These are phyloP conservation scores for Globisporangium recalcitrans DNA, from an alignment of 352 stramenopile genomes.

Conservation along the genomic window DNA sequence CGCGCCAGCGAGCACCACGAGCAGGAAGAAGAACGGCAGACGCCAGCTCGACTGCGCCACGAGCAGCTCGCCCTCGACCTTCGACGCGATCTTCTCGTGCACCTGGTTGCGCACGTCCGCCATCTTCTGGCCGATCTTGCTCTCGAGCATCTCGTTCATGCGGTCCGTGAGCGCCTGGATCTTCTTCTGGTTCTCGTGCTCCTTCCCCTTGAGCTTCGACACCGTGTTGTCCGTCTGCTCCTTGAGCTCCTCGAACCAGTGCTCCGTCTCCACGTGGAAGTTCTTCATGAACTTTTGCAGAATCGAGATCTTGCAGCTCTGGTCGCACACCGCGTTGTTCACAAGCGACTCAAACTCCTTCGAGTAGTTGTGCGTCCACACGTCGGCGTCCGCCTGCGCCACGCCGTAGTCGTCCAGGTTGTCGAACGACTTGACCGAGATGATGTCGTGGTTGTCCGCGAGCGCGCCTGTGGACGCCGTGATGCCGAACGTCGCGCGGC, in stretches of 20 bases:
- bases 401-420: slow-evolving; percentile 53
- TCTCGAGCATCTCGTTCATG: slow-evolving; percentile 68
- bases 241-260: slow-evolving; percentile 80
- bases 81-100: slow-evolving; percentile 58
- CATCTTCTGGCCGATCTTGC: slow-evolving; percentile 69
- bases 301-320: slow-evolving; percentile 78
- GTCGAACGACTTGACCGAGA: slow-evolving; percentile 63
- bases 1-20: slow-evolving; percentile 49
- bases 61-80: slow-evolving; percentile 66
- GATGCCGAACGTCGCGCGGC: slow-evolving; percentile 56
- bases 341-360: slow-evolving; percentile 74
- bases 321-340: slow-evolving; percentile 52
- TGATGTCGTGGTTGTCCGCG: slow-evolving; percentile 81
- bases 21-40: slow-evolving; percentile 73
- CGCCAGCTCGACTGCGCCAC: slow-evolving; percentile 66
- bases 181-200: slow-evolving; percentile 63
- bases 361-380: slow-evolving; percentile 81
- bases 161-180: slow-evolving; percentile 66
- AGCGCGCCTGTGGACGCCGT: slow-evolving; percentile 72
- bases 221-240: slow-evolving; percentile 76
- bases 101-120: slow-evolving; percentile 53
- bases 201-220: slow-evolving; percentile 65
- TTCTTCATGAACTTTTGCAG: slow-evolving; percentile 79
- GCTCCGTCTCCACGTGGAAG: slow-evolving; percentile 77
- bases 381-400: slow-evolving; percentile 50